Base-by-base conservation (phyloP, 768 basidiomycete genomes). In the Candolleomyces aberdarensis region DNA sequence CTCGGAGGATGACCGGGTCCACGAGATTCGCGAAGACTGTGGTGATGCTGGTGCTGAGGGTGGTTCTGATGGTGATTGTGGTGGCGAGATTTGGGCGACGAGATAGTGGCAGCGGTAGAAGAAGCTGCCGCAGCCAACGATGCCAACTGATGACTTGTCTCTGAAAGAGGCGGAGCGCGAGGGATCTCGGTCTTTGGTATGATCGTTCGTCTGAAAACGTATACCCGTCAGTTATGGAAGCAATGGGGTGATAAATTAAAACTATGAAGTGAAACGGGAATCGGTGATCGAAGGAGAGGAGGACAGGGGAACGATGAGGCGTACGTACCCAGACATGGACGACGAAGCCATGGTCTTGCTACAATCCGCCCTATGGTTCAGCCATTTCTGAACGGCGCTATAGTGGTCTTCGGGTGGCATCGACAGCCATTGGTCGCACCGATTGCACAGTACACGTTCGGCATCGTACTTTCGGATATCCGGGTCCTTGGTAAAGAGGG, bases 391-490 rank as follows among this genome's bases (percentile, higher is more conserved):
- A 14, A 89, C 80, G 0, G 88, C 88, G 32, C 76, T 74, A 55
- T 77, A 71, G 61, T 87, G 84, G 67, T 88, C 86, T 56, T 86
- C 85, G 0, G 83, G 68, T 19, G 81, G 83, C 47, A 89, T 75
- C 13, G 75, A 62, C n/a, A 92, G 68, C 90, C 89, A 91, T 29
- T 75, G 70, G 61, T 89, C 88, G 70, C 89, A 59, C 58, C 58
- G n/a, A 20, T 56, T 56, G 65, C 90, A 91, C 0, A 89, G 76
- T 0, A 91, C 78, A 7, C 90, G 83, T 65, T 91, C 88, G 3
- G 85, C 78, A 59, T 92, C 89, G 67, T 87, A 87, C 67, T 89
- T 89, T 63, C 88, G 83, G n/a, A 88, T 82, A 62, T 86, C 82
- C 3, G 85, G 83, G 68, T 92, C 90, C 54, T 84, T 82, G 44